phyloP scores from a whole-genome alignment of 345 rosid genomes.

The Eucalyptus camaldulensis region DNA sequence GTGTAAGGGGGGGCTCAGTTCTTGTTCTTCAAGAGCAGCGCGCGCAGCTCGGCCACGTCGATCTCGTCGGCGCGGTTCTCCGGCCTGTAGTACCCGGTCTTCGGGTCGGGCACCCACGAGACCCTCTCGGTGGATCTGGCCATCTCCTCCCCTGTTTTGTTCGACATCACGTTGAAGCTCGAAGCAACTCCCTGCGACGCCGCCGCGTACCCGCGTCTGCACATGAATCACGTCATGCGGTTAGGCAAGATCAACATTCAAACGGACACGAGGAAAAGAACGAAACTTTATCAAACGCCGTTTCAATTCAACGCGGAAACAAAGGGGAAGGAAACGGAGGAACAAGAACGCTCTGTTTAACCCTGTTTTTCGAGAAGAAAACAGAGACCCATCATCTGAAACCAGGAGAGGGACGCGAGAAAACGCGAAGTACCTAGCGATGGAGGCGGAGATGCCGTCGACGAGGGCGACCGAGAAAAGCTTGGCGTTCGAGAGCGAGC shows the following conservation, averaged over 20 bases:
- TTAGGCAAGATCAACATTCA: neutral
- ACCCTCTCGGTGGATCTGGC: constrained; percentile 27
- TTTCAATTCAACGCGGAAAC: neutral
- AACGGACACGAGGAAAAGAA: neutral
- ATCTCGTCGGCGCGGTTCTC: constrained; percentile 49
- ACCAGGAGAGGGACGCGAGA: neutral
- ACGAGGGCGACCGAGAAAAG: constrained; percentile 16
- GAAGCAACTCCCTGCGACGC: constrained; percentile 5
- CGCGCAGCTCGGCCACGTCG: constrained; percentile 62
- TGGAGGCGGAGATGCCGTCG: constrained; percentile 17
- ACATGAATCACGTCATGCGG: neutral
- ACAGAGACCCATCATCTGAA: neutral
- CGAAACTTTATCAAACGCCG: neutral
- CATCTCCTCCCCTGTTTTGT: constrained; percentile 35
- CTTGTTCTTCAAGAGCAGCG: constrained; percentile 48
- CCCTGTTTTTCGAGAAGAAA: neutral
- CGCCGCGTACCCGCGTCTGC: constrained; percentile 26
- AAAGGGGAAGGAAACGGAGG: neutral
- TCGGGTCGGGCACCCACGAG: constrained; percentile 80
- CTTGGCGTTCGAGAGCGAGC: constrained; percentile 29
- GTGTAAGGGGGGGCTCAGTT: neutral
- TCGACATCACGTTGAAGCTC: constrained; percentile 13
- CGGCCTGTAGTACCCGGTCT: constrained; percentile 78
- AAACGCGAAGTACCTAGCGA: constrained; percentile 8
- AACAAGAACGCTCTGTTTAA: neutral